Conservation (phyloP, 2,329 filamentous ascomycete genomes). For the Phialophora expanda region DNA sequence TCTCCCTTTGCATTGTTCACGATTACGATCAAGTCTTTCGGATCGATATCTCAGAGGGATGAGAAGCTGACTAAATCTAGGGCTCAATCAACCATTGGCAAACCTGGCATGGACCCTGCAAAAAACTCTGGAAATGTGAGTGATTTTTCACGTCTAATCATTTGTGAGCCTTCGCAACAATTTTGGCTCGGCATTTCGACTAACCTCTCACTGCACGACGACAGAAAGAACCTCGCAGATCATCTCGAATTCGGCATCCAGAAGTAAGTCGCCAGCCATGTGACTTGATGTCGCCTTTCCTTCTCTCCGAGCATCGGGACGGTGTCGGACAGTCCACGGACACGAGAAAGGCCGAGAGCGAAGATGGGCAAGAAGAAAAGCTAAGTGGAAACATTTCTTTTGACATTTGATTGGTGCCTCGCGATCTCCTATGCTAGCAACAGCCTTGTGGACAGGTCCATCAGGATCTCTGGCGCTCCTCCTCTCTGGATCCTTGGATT, state of each 20-base stretch:
- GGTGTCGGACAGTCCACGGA: constrained; percentile 3
- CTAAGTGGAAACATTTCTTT: constrained; percentile 8
- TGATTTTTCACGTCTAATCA: constrained; percentile 8
- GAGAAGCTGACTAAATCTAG: constrained; percentile 9
- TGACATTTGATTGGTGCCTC: neutral
- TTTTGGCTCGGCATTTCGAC: constrained; percentile 1
- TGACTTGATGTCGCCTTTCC: constrained; percentile 7
- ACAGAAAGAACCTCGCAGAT: constrained; percentile 23
- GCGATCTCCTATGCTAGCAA: neutral
- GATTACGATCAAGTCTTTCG: neutral
- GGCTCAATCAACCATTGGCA: neutral
- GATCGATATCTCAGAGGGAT: neutral
- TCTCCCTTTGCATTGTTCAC: neutral
- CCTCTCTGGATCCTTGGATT: neutral
- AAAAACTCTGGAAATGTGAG: constrained; percentile 6
- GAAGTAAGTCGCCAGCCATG: constrained; percentile 1
- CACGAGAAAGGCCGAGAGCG: constrained; percentile 3
- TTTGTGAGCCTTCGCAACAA: constrained; percentile 8
- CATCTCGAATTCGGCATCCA: neutral
- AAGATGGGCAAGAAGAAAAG: constrained; percentile 1
- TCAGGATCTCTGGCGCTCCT: neutral
- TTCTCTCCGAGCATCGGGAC: constrained; percentile 2
- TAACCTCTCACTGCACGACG: neutral
- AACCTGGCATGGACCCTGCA: neutral
- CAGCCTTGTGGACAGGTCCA: neutral